Conservation (phyloP, 2,329 filamentous ascomycete genomes). For the Colletotrichum truncatum region DNA sequence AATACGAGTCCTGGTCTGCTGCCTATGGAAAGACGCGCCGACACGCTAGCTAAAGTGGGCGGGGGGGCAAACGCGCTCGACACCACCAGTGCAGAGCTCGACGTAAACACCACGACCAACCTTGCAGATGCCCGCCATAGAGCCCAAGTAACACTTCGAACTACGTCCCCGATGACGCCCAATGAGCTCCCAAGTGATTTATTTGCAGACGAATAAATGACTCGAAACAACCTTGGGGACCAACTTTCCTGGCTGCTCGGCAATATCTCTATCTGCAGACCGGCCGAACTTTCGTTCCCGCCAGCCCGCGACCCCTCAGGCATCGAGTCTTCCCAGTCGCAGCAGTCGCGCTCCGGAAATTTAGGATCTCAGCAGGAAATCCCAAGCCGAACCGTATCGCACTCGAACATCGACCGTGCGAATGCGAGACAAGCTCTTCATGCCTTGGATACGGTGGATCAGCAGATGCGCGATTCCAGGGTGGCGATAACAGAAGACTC, state of each 20-base stretch:
- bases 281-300: constrained; percentile 49
- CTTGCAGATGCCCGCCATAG: constrained; percentile 10
- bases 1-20: not conserved
- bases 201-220: constrained; percentile 60
- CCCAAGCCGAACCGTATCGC: not conserved
- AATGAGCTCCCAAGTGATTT: not conserved
- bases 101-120: constrained; percentile 19
- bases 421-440: constrained; percentile 3
- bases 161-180: constrained; percentile 21
- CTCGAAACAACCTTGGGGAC: constrained; percentile 67
- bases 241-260: constrained; percentile 67
- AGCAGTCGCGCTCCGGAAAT: constrained; percentile 16
- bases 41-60: constrained; percentile 29
- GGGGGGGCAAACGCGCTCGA: constrained; percentile 22
- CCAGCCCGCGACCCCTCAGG: constrained; percentile 37
- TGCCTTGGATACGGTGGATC: constrained; percentile 11
- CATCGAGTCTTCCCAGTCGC: constrained; percentile 27
- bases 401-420: not conserved
- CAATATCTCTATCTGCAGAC: constrained; percentile 52
- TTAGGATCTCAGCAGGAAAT: constrained; percentile 19
- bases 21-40: constrained; percentile 23
- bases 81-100: not conserved
- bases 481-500: constrained; percentile 1
- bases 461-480: constrained; percentile 12
- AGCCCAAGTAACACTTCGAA: not conserved